Evolutionary conservation across 345 rosid genomes (phyloP).

Genomic region (Noccaea bulbosa): DNA sequence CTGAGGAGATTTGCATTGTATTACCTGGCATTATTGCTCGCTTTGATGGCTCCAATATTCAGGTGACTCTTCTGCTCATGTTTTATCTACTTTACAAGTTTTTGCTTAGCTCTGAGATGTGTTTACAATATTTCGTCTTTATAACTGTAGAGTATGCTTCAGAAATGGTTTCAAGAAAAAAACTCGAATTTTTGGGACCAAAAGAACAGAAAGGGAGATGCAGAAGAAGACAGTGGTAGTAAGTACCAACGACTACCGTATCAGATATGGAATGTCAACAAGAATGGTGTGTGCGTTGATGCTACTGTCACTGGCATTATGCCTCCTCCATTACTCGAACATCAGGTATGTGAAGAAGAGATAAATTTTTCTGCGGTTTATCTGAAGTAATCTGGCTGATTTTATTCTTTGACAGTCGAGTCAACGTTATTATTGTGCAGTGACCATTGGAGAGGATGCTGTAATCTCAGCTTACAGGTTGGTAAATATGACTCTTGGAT

Average conservation of each 20-base stretch:
- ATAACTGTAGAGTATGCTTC: slow-evolving; percentile 64
- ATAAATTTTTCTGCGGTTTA: no score
- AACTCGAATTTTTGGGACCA: slow-evolving; percentile 79
- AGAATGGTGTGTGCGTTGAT: slow-evolving; percentile 79
- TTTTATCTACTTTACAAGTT: no score
- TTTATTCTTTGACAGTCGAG: slow-evolving; percentile 99
- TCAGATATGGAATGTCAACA: slow-evolving; percentile 89
- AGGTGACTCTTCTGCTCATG: slow-evolving; percentile 40
- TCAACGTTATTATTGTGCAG: slow-evolving; percentile 88
- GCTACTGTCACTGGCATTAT: slow-evolving; percentile 89
- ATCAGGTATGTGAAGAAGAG: slow-evolving; percentile 55
- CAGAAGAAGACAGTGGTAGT: slow-evolving; percentile 53
- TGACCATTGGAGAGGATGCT: slow-evolving; percentile 92
- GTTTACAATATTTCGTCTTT: neutral
- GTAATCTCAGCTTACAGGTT: slow-evolving; percentile 97
- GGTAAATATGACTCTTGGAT: neutral
- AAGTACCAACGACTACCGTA: slow-evolving; percentile 60
- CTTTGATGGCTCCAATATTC: slow-evolving; percentile 77
- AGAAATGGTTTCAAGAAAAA: slow-evolving; percentile 64
- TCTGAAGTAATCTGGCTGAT: slow-evolving; percentile 65
- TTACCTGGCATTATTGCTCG: slow-evolving; percentile 84
- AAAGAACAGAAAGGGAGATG: slow-evolving; percentile 48
- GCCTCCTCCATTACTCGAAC: slow-evolving; percentile 92
- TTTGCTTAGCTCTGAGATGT: slow-evolving; percentile 22
- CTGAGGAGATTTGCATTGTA: slow-evolving; percentile 74